A percentile compares a stretch with the other conserved stretches of the same genome.
Evolutionary conservation across 768 basidiomycete genomes (phyloP).

Genomic region (Rhizopogon rudus): DNA sequence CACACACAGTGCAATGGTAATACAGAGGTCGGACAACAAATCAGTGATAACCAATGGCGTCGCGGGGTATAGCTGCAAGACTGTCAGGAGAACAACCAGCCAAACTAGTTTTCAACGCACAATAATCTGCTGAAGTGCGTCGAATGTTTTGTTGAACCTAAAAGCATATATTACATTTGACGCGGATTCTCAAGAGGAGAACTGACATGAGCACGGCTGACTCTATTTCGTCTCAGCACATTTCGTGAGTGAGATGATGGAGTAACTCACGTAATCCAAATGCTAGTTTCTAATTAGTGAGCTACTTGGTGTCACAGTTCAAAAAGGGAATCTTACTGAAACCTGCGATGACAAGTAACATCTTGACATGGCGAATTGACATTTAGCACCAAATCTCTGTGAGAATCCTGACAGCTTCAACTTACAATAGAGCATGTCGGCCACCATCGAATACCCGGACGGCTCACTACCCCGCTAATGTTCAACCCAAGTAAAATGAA

Average conservation of each 20-base stretch:
- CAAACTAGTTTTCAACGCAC: conserved; percentile 16
- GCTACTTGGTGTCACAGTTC: conserved; percentile 13
- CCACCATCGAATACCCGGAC: conserved; percentile 27
- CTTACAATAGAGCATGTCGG: conserved; percentile 28
- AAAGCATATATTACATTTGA: background rate
- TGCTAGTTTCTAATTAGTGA: conserved; percentile 5
- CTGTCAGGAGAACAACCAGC: background rate
- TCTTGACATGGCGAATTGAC: background rate
- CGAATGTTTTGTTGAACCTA: conserved; percentile 35
- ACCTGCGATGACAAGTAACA: conserved; percentile 33
- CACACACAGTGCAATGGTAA: conserved; percentile 37
- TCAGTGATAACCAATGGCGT: conserved; percentile 43
- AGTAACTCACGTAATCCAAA: conserved; percentile 33
- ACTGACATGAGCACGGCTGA: conserved; percentile 4
- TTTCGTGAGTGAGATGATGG: background rate
- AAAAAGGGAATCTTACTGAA: conserved; percentile 28
- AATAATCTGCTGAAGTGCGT: conserved; percentile 30
- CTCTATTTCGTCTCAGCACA: conserved; percentile 2
- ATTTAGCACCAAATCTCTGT: background rate
- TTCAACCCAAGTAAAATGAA: background rate
- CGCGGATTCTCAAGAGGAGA: background rate
- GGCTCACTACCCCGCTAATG: conserved; percentile 23
- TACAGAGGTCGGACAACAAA: conserved; percentile 41
- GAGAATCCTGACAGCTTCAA: background rate
- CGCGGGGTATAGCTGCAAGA: conserved; percentile 29